Conservation (phyloP, 2,329 filamentous ascomycete species). For the Aureobasidium sp. region DNA sequence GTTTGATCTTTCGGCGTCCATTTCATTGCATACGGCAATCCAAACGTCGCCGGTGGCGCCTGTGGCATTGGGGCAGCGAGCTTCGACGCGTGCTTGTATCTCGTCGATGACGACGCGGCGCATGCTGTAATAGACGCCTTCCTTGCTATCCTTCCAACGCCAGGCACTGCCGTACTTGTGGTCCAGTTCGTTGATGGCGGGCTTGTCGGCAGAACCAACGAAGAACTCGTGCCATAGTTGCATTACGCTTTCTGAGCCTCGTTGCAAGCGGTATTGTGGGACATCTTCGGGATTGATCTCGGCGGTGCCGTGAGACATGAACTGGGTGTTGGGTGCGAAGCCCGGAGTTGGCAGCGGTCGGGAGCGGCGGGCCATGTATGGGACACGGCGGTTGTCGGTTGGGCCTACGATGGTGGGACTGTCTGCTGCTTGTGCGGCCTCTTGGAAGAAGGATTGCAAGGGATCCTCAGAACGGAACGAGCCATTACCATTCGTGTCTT, state of each 20-base stretch:
- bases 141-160: background rate
- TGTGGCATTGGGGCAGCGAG: background rate
- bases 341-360: background rate
- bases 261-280: background rate
- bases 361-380: background rate
- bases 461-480: background rate
- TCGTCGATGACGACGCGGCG: constrained; percentile 6
- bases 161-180: constrained; percentile 1
- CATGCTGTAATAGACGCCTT: constrained; percentile 12
- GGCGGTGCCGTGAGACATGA: background rate
- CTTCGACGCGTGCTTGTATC: background rate
- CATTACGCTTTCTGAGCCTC: background rate
- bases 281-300: background rate
- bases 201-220: background rate
- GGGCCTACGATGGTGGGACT: background rate
- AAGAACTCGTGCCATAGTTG: constrained; percentile 3
- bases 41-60: background rate
- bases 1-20: background rate
- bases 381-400: background rate
- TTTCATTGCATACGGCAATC: constrained; percentile 1
- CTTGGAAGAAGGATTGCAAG: constrained; percentile 1
- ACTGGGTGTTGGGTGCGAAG: background rate
- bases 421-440: constrained; percentile 5
- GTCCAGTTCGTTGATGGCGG: constrained; percentile 3
- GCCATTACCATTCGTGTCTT: background rate